Base-by-base conservation (phyloP, 2,329 filamentous ascomycete species). In the Ascocoryne sarcoides region DNA sequence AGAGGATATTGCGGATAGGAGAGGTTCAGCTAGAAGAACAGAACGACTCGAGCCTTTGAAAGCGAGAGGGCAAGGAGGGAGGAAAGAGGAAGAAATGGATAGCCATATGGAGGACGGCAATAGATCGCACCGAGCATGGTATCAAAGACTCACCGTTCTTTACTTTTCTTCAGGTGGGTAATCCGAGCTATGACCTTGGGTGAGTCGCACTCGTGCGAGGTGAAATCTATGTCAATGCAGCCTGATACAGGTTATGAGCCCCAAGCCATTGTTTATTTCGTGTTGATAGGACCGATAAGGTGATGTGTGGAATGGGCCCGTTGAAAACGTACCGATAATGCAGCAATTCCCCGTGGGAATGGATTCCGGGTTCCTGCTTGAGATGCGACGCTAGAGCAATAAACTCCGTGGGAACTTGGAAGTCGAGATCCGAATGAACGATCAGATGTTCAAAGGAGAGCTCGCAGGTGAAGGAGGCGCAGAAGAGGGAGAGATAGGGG, bases 231-330 rank as follows among this genome's bases (percentile, higher is more conserved):
- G 37, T 21, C 37, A 32, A 38, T 37, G 43, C 39, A 42, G 42
- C 38, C 36, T 36, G 37, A 39, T 36, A 46, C 36, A 39, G 28
- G 16, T 21, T 33, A 23, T 29, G 37, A 19, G 32, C 42, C 37
- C 16, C 26, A 15, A 17, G 32, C 43, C 44, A 34, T 49, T 41
- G 39, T 28, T 39, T 18, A 21, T 19, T 30, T 39, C 32, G 35
- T 37, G 40, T 31, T 51, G 46, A 52, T 50, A 49, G 47, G 50
- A 44, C 43, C 45, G 49, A 50, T 50, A 51, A 47, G 47, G 18
- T n/a, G n/a, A 3, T 14, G 36, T 15, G n/a, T 12, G 28, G 15
- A 38, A 29, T 20, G 28, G 28, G 37, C 29, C 32, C 34, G 44
- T 41, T 36, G 40, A 47, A 28, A 39, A 18, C 44, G 10, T 42